Conservation (phyloP, 2,329 filamentous ascomycete species). For the Zarea fungicola region DNA sequence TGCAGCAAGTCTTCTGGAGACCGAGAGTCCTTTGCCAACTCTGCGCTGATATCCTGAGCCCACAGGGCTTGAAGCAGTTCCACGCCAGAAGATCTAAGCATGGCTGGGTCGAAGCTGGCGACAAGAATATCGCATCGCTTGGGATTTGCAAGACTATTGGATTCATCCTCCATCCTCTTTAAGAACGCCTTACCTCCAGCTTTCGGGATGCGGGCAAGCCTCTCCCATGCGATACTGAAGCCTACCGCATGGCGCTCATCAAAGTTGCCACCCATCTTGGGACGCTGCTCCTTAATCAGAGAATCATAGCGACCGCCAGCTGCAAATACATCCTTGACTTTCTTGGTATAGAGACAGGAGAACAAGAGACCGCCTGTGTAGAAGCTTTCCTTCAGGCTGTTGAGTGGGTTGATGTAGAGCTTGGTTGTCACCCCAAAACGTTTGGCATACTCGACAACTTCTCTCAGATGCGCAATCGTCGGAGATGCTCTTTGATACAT, state of each 20-base stretch:
- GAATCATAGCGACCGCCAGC: conserved; percentile 91
- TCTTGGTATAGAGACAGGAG: conserved; percentile 82
- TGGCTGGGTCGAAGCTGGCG: conserved; percentile 74
- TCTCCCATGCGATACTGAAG: conserved; percentile 86
- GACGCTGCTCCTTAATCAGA: conserved; percentile 77
- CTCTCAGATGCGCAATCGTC: conserved; percentile 73
- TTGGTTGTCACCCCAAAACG: conserved; percentile 70
- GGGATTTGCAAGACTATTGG: conserved; percentile 52
- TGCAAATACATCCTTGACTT: conserved; percentile 79
- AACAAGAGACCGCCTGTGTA: conserved; percentile 84
- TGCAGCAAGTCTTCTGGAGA: conserved; percentile 75
- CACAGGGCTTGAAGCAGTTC: conserved; percentile 76
- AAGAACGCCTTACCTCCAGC: conserved; percentile 52
- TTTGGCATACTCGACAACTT: conserved; percentile 71
- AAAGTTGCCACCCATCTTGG: conserved; percentile 57
- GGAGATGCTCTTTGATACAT: conserved; percentile 69
- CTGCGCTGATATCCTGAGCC: conserved; percentile 78
- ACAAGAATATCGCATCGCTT: conserved; percentile 83
- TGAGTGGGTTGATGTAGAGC: conserved; percentile 78
- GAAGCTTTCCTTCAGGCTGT: conserved; percentile 86
- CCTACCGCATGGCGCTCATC: conserved; percentile 79
- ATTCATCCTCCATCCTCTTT: conserved; percentile 66
- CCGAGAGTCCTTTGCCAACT: conserved; percentile 74
- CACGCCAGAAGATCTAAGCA: conserved; percentile 70
- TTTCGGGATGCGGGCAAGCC: conserved; percentile 62